A percentile compares a stretch with the other conserved stretches of the same genome.
These are phyloP conservation scores for Nothopassalora personata DNA, from an alignment of 2,329 filamentous ascomycete genomes.

Conservation along the genomic window DNA sequence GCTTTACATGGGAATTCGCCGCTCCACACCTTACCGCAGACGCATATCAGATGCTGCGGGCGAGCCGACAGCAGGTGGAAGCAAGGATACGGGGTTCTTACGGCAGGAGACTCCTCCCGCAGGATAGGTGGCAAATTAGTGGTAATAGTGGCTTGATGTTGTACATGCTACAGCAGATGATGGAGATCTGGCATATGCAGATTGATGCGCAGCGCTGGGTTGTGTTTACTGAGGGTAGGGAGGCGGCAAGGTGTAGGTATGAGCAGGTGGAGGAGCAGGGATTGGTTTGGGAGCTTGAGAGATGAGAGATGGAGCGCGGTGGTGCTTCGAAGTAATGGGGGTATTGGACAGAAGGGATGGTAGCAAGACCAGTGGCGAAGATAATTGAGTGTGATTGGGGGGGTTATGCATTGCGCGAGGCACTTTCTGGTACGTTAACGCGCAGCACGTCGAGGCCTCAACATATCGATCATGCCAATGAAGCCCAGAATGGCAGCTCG, in stretches of 20 bases:
- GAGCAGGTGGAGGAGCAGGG: not conserved
- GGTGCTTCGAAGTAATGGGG: not conserved
- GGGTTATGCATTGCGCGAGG: not conserved
- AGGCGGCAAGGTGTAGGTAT: not conserved
- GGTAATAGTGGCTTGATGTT: not conserved
- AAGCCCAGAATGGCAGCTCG: not conserved
- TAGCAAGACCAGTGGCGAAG: not conserved
- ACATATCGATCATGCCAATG: not conserved
- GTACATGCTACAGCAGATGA: not conserved
- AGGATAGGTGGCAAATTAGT: not conserved
- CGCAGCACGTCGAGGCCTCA: not conserved
- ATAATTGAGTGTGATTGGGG: not conserved
- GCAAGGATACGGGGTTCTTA: not conserved
- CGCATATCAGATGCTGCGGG: not conserved
- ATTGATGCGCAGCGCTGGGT: not conserved
- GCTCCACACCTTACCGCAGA: not conserved
- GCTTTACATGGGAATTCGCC: not conserved
- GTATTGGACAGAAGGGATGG: not conserved
- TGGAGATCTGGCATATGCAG: not conserved
- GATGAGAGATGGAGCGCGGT: not conserved
- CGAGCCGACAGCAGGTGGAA: not conserved
- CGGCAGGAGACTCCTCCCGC: not conserved
- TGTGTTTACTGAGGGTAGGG: not conserved
- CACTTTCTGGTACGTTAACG: not conserved
- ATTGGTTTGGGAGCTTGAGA: not conserved